These are phyloP conservation scores for Talaromyces thailandensis DNA, from an alignment of 495 filamentous ascomycete genomes.

Conservation along the genomic window DNA sequence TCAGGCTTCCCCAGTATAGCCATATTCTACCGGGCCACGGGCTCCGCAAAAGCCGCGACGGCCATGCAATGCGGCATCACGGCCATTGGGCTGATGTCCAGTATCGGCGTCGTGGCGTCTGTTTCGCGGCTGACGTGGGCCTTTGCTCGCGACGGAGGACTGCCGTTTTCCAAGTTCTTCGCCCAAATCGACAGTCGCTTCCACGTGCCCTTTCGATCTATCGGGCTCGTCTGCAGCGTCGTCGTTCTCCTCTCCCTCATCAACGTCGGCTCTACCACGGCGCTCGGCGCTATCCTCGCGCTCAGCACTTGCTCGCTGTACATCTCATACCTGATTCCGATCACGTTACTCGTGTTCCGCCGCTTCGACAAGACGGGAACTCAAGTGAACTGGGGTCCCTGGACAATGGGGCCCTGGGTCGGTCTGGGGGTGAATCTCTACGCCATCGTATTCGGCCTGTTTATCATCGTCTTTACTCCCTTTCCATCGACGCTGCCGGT, in stretches of 20 bases:
- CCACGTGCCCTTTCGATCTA: conserved; percentile 37
- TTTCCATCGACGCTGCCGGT: conserved; percentile 34
- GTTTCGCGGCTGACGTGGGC: conserved; percentile 48
- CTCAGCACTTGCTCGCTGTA: conserved; percentile 38
- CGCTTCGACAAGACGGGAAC: conserved; percentile 15
- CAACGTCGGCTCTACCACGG: conserved; percentile 35
- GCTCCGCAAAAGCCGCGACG: conserved; percentile 16
- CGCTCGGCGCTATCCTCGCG: conserved; percentile 42
- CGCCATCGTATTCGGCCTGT: conserved; percentile 30
- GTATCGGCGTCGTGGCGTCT: conserved; percentile 27
- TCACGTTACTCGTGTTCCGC: conserved; percentile 27
- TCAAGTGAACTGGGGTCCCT: conserved; percentile 20
- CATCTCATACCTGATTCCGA: conserved; percentile 42
- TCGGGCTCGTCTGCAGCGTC: conserved; percentile 30
- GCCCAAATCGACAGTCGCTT: conserved; percentile 27
- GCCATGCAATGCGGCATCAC: conserved; percentile 18
- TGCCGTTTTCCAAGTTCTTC: conserved; percentile 46
- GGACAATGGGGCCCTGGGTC: conserved; percentile 16
- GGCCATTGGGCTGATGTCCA: conserved; percentile 14
- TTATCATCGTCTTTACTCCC: conserved; percentile 34
- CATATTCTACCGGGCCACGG: conserved; percentile 20
- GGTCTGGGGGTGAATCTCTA: conserved; percentile 34
- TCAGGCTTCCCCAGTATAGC: conserved; percentile 25
- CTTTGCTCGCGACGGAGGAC: conserved; percentile 51
- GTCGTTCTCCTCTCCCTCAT: conserved; percentile 39